These are phyloP conservation scores for Parathielavia appendiculata DNA, from an alignment of 495 filamentous ascomycete genomes.

Conservation along the genomic window DNA sequence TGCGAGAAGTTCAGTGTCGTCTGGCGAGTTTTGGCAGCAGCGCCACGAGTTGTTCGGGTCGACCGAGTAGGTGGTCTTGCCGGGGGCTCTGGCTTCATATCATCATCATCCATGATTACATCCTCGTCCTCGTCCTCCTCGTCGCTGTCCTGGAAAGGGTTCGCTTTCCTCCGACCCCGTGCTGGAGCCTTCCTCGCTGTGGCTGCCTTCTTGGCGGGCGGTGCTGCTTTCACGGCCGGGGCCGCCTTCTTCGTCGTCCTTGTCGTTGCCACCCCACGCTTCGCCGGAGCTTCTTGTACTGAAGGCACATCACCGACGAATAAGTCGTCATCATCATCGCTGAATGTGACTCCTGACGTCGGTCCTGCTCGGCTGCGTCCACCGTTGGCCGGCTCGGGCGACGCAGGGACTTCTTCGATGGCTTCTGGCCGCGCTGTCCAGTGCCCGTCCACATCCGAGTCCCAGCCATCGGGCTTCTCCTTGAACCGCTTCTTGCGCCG, in stretches of 20 bases:
- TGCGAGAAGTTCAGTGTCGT: slow-evolving; percentile 69
- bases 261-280: slow-evolving; percentile 34
- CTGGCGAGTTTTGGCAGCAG: slow-evolving; percentile 43
- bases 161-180: slow-evolving; percentile 45
- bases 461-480: slow-evolving; percentile 78
- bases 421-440: slow-evolving; percentile 80
- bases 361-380: slow-evolving; percentile 30
- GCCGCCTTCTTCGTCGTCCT: slow-evolving; percentile 39
- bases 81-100: slow-evolving; percentile 38
- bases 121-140: slow-evolving; percentile 54
- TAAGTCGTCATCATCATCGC: slow-evolving; percentile 39
- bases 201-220: slow-evolving; percentile 40
- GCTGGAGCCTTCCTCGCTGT: slow-evolving; percentile 35
- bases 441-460: slow-evolving; percentile 74
- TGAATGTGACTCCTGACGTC: slow-evolving; percentile 17
- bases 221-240: slow-evolving; percentile 34
- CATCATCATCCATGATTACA: slow-evolving; percentile 59
- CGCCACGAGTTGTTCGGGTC: slow-evolving; percentile 22
- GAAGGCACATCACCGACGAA: slow-evolving; percentile 34
- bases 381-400: slow-evolving; percentile 41
- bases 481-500: slow-evolving; percentile 52
- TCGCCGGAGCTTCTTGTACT: slow-evolving; percentile 28
- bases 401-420: slow-evolving; percentile 43
- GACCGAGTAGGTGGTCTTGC: slow-evolving; percentile 18
- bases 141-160: slow-evolving; percentile 54